Evolutionary conservation across 768 basidiomycete species (phyloP).

Genomic region (Boletus pseudopeckii): DNA sequence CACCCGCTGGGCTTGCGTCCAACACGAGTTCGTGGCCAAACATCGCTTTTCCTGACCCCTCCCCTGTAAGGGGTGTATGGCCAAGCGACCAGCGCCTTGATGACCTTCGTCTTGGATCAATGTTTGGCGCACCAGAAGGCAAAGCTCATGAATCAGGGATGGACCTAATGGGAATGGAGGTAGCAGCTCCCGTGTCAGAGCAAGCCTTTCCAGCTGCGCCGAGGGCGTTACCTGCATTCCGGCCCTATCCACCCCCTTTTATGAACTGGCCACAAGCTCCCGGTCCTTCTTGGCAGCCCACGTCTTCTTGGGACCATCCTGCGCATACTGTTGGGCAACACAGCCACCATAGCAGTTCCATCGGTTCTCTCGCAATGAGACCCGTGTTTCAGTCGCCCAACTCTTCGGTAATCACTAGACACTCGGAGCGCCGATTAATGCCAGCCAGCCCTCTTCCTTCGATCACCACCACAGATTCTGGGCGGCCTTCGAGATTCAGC

Average conservation of each 20-base stretch:
- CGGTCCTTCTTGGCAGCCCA: background rate
- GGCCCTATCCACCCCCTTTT: background rate
- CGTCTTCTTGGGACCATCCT: constrained; percentile 2
- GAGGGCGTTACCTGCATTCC: background rate
- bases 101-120: background rate
- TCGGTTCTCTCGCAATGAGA: background rate
- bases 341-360: background rate
- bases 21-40: constrained; percentile 2
- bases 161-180: background rate
- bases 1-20: background rate
- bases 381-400: background rate
- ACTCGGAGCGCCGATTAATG: background rate
- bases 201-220: background rate
- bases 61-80: background rate
- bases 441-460: background rate
- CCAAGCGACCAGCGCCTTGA: background rate
- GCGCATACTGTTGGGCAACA: background rate
- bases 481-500: background rate
- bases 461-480: background rate
- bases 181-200: background rate
- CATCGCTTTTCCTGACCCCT: background rate
- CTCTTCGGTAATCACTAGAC: background rate
- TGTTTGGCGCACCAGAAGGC: background rate
- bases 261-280: background rate
- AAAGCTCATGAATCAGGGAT: background rate